Evolutionary conservation across 805 yeast genomes (phyloP).

Genomic region (Candida verbasci): DNA sequence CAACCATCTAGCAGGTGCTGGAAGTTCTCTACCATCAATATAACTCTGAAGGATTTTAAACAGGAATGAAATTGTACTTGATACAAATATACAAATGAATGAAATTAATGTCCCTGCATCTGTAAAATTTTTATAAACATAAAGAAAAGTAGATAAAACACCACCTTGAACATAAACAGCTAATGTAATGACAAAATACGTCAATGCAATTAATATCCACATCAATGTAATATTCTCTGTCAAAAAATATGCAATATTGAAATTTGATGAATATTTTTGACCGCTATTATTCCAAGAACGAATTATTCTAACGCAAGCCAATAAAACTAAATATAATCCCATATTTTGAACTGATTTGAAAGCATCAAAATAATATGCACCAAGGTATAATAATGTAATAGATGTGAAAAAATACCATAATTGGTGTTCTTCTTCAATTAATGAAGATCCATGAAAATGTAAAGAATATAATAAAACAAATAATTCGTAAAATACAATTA

Average conservation of each 20-base stretch:
- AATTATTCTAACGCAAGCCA: conserved; percentile 48
- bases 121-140: conserved; percentile 9
- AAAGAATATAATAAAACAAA: conserved; percentile 48
- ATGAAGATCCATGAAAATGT: conserved; percentile 73
- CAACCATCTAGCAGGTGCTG: conserved; percentile 27
- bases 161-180: conserved; percentile 22
- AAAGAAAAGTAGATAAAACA: conserved; percentile 16
- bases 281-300: conserved; percentile 90
- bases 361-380: conserved; percentile 6
- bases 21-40: conserved; percentile 53
- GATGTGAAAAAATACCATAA: conserved; percentile 72
- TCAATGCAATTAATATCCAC: conserved; percentile 46
- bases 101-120: conserved; percentile 29
- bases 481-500: conserved; percentile 22
- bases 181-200: conserved; percentile 27
- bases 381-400: conserved; percentile 11
- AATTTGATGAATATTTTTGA: conserved; percentile 58
- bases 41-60: conserved; percentile 54
- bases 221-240: conserved; percentile 22
- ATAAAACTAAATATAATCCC: conserved; percentile 10
- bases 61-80: conserved; percentile 42
- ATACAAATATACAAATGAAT: conserved; percentile 43
- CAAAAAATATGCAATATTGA: conserved; percentile 39
- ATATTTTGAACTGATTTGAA: conserved; percentile 1
- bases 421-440: conserved; percentile 95